Conservation (phyloP, 176 grass and related monocot species). For the Lolium rigidum region DNA sequence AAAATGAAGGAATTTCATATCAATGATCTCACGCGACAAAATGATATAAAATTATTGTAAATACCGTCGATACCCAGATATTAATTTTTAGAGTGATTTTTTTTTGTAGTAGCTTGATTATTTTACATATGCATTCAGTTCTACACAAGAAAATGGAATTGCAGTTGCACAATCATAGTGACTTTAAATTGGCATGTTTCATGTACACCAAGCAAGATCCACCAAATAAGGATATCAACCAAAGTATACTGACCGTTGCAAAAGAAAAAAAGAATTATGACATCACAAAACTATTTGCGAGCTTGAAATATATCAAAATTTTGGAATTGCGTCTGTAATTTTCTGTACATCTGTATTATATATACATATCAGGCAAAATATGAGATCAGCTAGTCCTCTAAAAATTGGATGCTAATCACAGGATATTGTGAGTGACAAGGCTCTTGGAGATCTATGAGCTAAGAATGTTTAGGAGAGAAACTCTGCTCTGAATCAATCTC, state of each 20-base stretch:
- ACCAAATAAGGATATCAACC: neutral
- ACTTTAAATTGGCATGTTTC: neutral
- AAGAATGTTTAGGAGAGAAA: constrained; percentile 49
- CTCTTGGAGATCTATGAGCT: constrained; percentile 25
- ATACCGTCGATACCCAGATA: neutral
- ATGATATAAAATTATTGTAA: neutral
- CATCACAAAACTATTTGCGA: neutral
- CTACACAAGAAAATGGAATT: neutral
- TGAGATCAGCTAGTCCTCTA: constrained; percentile 30
- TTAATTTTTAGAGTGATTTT: neutral
- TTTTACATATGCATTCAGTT: neutral
- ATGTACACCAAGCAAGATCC: neutral
- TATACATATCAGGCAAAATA: neutral
- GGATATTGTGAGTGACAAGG: constrained; percentile 4
- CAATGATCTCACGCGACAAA: neutral
- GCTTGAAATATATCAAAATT: constrained; percentile 17
- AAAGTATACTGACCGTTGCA: neutral
- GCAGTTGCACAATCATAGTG: neutral
- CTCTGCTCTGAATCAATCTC: constrained; percentile 49
- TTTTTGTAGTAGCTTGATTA: neutral
- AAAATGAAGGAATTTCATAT: neutral
- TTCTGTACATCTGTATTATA: constrained; percentile 23
- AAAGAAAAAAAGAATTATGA: neutral
- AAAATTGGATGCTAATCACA: constrained; percentile 30
- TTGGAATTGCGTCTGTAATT: neutral